Evolutionary conservation across 345 rosid genomes (phyloP), one percentile per base, ranked within the genome.

Genomic region (Eucalyptus curtisii): DNA sequence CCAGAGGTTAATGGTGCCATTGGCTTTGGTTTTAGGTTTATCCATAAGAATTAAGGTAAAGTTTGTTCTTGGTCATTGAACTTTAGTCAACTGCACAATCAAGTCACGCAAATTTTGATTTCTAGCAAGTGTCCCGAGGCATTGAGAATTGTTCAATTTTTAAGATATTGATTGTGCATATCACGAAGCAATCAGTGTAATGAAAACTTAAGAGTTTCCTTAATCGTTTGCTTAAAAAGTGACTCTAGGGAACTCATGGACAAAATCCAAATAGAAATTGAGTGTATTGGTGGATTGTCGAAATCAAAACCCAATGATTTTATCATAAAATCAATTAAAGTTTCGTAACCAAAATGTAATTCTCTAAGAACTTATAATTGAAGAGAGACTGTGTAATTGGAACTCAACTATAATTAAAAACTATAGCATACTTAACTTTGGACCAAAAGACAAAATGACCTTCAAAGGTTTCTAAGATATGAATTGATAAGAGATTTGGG

Each of bases 281-380:
- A 4, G 10, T 15, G 20, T 13, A 31, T 64, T 0, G 40, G 37
- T 6, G 61, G 20, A n/a, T 0, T 1, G 76, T 64, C 33, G 15
- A n/a, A 2, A 64, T n/a, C 37, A n/a, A 64, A n/a, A 64, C 33
- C 37, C 76, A n/a, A 64, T 15, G 20, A 64, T 33, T 64, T 15
- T 14, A 64, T 7, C 40, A n/a, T 64, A n/a, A 64, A n/a, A n/a
- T 64, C 17, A 16, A 64, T 7, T 15, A 16, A n/a, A 64, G 37
- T 30, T 64, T 0, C 20, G 3, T n/a, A n/a, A n/a, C 37, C 37
- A 64, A 7, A 64, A 64, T 4, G 20, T 19, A n/a, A n/a, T 64
- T 64, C 17, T 64, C 37, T 64, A 14, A 0, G 40, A 0, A 64
- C 0, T n/a, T 15, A 7, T n/a, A n/a, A 64, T n/a, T 8, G 20